A percentile compares a stretch with the other conserved stretches of the same genome.
phyloP scores from a whole-genome alignment of 148 eudicot genomes.

The Oxyria digyna region DNA sequence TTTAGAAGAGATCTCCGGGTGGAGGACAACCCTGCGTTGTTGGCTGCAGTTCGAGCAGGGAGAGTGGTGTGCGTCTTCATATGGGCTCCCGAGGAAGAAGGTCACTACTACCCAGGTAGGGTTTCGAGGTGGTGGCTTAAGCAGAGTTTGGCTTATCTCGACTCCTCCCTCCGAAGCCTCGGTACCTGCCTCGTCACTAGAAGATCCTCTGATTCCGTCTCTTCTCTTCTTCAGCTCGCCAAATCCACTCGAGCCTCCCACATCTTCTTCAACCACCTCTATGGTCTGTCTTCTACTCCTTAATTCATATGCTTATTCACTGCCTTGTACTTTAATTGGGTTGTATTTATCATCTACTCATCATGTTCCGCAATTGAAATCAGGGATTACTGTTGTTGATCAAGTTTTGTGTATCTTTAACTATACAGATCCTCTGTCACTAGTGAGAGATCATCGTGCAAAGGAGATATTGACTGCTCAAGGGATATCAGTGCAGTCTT shows the following conservation, averaged over 20 bases:
- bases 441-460: slow-evolving; percentile 86
- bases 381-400: not conserved
- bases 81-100: slow-evolving; percentile 99
- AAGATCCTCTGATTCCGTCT: slow-evolving; percentile 78
- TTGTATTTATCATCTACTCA: no score
- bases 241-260: slow-evolving; percentile 79
- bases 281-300: slow-evolving; percentile 32
- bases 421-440: slow-evolving; percentile 78
- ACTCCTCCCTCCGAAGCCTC: slow-evolving; percentile 66
- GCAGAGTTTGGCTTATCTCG: slow-evolving; percentile 76
- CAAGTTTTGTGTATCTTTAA: not conserved
- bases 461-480: slow-evolving; percentile 68
- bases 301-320: no score
- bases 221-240: slow-evolving; percentile 66
- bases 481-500: slow-evolving; percentile 71
- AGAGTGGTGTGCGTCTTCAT: slow-evolving; percentile 59
- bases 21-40: slow-evolving; percentile 89
- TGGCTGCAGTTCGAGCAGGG: slow-evolving; percentile 83
- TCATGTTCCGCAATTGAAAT: not conserved
- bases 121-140: slow-evolving; percentile 99
- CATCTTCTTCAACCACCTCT: slow-evolving; percentile 81
- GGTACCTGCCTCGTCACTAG: slow-evolving; percentile 75
- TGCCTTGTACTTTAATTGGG: no score
- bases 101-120: slow-evolving; percentile 80
- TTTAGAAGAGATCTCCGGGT: slow-evolving; percentile 95